These are phyloP conservation scores for Jaapia argillacea DNA, from an alignment of 768 basidiomycete species.

Conservation along the genomic window DNA sequence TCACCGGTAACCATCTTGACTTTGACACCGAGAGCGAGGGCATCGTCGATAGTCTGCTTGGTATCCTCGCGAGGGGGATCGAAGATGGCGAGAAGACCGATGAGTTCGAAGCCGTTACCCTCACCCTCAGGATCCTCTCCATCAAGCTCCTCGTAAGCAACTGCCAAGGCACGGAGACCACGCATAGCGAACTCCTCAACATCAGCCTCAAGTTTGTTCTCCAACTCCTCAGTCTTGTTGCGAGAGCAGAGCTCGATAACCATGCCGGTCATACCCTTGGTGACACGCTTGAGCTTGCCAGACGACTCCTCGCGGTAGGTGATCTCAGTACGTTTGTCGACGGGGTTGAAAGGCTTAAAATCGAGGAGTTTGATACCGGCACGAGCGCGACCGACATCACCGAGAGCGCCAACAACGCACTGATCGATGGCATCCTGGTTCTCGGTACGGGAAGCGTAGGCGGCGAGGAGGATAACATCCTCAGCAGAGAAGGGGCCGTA, in stretches of 20 bases:
- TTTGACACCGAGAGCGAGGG: conserved; percentile 88
- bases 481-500: conserved; percentile 85
- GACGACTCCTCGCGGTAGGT: conserved; percentile 91
- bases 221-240: conserved; percentile 91
- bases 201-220: conserved; percentile 86
- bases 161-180: conserved; percentile 95
- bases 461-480: conserved; percentile 87
- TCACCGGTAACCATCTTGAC: conserved; percentile 99
- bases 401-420: conserved; percentile 75
- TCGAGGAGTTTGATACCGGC: conserved; percentile 92
- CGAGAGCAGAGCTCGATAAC: conserved; percentile 96
- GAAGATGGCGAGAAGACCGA: conserved; percentile 95
- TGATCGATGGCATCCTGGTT: conserved; percentile 97
- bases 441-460: conserved; percentile 96
- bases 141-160: conserved; percentile 90
- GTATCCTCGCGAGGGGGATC: conserved; percentile 97
- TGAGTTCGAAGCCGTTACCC: conserved; percentile 95
- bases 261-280: conserved; percentile 99
- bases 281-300: conserved; percentile 97
- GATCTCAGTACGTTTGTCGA: conserved; percentile 98
- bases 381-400: conserved; percentile 66
- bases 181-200: conserved; percentile 94
- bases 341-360: conserved; percentile 99
- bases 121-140: conserved; percentile 75
- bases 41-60: conserved; percentile 98